Base-by-base conservation (phyloP, 2,329 filamentous ascomycete species). In the Cladosporium sp. region DNA sequence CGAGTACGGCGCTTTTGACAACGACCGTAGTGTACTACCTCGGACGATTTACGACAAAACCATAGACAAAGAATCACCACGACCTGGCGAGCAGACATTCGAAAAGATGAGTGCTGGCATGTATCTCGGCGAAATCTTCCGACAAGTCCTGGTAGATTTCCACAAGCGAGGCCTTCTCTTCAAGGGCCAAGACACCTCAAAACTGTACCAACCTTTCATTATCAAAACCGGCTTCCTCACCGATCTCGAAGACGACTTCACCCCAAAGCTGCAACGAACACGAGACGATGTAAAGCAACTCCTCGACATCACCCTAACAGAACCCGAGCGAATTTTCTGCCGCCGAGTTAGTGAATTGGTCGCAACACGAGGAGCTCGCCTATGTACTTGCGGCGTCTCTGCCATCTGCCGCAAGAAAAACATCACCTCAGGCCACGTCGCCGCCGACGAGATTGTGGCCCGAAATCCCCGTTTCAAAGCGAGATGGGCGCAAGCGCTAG, bases 71-170 rank as follows among this genome's bases (percentile, higher is more conserved):
- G 86, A 93, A 62, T 96, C 91, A 16, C 92, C 92, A 30, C 86
- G 91, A 20, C 92, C 92, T 3, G 91, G 90, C 43, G 90, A 96
- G 72, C 92, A 97, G 72, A 84, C 88, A 1, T 96, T 96, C 59
- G 92, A 97, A 74, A 96, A 97, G 76, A 96, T 96, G 88, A 91
- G 95, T 66, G 90, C 92, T 2, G 92, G 92, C 56, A 78, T 96
- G 42, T 97, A 96, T 68, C 80, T 96, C 2, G 92, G 92, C 57
- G 92, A 97, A 71, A 86, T 97, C 63, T 94, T 95, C 80, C 88
- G 92, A 52, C 79, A 95, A 42, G 83, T 92, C 49, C 73, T 96
- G 49, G 76, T 95, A 15, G 91, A 95, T 62, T 75, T 96, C 40
- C 82, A 94, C 67, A 85, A 93, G 58, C 79, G 83, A 45, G 75